These are phyloP conservation scores for Dacryopinax primogenitus DNA, from an alignment of 768 basidiomycete species.

Conservation along the genomic window DNA sequence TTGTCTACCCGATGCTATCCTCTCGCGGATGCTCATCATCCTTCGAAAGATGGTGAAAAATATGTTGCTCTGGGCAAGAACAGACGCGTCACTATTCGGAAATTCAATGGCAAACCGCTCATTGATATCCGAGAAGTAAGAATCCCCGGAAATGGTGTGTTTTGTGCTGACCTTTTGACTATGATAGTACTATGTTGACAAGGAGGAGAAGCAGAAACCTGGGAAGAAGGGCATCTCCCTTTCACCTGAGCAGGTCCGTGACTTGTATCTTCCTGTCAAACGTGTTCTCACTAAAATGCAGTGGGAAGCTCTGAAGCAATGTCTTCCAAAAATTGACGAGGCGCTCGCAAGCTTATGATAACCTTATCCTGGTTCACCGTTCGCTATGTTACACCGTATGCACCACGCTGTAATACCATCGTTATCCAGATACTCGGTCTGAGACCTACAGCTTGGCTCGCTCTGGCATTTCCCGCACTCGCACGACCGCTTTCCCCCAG, in stretches of 20 bases:
- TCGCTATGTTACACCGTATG: neutral
- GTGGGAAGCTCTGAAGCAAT: conserved; percentile 47
- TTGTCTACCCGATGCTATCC: neutral
- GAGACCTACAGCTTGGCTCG: conserved; percentile 14
- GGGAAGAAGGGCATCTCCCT: conserved; percentile 74
- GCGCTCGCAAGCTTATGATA: conserved; percentile 29
- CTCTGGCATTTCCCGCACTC: conserved; percentile 28
- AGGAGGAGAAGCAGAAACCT: conserved; percentile 46
- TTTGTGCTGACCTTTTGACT: neutral
- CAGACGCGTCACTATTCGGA: neutral
- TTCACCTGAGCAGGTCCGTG: conserved; percentile 45
- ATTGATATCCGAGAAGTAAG: conserved; percentile 54
- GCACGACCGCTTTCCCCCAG: conserved; percentile 80
- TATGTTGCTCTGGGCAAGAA: conserved; percentile 3
- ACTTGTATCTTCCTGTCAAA: neutral
- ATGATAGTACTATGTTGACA: conserved; percentile 36
- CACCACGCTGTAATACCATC: neutral
- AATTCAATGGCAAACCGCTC: conserved; percentile 32
- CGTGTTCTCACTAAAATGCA: conserved; percentile 21
- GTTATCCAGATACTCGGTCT: neutral
- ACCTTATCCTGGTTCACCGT: neutral
- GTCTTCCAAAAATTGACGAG: conserved; percentile 37
- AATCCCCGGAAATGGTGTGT: neutral
- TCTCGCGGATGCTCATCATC: neutral
- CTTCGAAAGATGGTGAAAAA: neutral